phyloP scores from a whole-genome alignment of 2,329 filamentous ascomycete species.

The Hypoxylon sp. region DNA sequence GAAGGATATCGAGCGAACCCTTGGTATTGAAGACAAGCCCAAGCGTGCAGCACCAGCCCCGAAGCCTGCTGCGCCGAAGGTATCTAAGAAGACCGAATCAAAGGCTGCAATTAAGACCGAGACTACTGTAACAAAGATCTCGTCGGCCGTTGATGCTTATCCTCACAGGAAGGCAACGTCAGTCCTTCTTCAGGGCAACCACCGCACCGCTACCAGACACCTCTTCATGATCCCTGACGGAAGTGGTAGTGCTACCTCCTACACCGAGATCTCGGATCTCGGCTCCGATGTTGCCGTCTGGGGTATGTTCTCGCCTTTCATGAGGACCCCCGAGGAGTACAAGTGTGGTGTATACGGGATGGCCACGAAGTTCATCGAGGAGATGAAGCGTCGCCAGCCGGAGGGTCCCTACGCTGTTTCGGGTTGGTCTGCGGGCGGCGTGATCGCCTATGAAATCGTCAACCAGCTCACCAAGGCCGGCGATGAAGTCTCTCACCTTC shows the following conservation, averaged over 20 bases:
- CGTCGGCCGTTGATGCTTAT: conserved; percentile 59
- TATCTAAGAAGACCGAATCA: conserved; percentile 49
- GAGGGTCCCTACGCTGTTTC: conserved; percentile 76
- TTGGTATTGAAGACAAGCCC: conserved; percentile 66
- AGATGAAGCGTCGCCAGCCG: conserved; percentile 80
- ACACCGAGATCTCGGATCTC: conserved; percentile 72
- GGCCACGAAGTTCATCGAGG: conserved; percentile 74
- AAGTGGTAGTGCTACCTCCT: conserved; percentile 75
- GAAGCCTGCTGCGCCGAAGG: conserved; percentile 52
- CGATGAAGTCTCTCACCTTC: conserved; percentile 71
- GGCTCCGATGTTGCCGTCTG: conserved; percentile 65
- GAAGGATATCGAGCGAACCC: conserved; percentile 74
- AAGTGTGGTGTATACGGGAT: conserved; percentile 76
- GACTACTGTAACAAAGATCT: conserved; percentile 63
- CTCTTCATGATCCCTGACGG: conserved; percentile 71
- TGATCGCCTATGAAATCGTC: conserved; percentile 78
- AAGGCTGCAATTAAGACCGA: conserved; percentile 49
- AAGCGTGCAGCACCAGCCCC: conserved; percentile 54
- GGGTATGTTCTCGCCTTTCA: conserved; percentile 78
- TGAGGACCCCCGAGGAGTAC: conserved; percentile 77
- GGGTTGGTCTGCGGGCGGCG: conserved; percentile 84
- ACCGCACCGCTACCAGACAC: conserved; percentile 62
- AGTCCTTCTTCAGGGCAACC: conserved; percentile 65
- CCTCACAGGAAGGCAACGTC: conserved; percentile 66
- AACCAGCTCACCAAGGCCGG: conserved; percentile 71